These are phyloP conservation scores for Pythium brachiatum DNA, from an alignment of 352 stramenopile genomes.

Conservation along the genomic window DNA sequence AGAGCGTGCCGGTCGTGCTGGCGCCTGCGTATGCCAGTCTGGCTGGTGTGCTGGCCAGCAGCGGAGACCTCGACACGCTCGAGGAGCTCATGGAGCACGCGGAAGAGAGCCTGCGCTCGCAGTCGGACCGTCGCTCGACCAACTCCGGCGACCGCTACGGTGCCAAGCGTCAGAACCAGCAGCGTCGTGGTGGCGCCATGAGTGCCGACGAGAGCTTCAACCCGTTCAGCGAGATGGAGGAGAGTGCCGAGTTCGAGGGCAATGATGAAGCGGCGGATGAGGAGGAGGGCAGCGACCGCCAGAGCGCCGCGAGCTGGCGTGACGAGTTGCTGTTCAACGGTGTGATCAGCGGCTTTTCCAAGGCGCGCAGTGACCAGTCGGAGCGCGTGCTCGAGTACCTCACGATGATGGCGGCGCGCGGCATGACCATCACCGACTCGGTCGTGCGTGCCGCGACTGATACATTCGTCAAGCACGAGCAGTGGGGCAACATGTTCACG, in stretches of 20 bases:
- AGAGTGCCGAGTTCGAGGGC: slow-evolving; percentile 28
- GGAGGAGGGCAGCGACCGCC: not conserved
- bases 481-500: slow-evolving; percentile 51
- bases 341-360: slow-evolving; percentile 77
- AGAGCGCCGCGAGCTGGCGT: slow-evolving; percentile 32
- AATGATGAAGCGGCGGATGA: not conserved
- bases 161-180: not conserved
- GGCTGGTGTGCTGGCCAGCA: slow-evolving; percentile 75
- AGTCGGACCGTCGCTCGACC: not conserved
- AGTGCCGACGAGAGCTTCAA: slow-evolving; percentile 3
- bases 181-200: not conserved
- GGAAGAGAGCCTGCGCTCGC: slow-evolving; percentile 24
- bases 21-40: slow-evolving; percentile 80
- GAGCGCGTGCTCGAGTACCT: slow-evolving; percentile 62
- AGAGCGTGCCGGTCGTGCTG: slow-evolving; percentile 60
- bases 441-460: slow-evolving; percentile 73
- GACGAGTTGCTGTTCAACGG: slow-evolving; percentile 72
- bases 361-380: slow-evolving; percentile 69
- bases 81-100: slow-evolving; percentile 61
- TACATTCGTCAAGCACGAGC: slow-evolving; percentile 61
- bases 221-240: slow-evolving; percentile 17
- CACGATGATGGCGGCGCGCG: slow-evolving; percentile 41
- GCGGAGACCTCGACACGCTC: slow-evolving; percentile 66
- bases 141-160: not conserved
- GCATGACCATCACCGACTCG: slow-evolving; percentile 67